Base-by-base conservation (phyloP, 140 eudicot genomes). In the Anethum foeniculum region DNA sequence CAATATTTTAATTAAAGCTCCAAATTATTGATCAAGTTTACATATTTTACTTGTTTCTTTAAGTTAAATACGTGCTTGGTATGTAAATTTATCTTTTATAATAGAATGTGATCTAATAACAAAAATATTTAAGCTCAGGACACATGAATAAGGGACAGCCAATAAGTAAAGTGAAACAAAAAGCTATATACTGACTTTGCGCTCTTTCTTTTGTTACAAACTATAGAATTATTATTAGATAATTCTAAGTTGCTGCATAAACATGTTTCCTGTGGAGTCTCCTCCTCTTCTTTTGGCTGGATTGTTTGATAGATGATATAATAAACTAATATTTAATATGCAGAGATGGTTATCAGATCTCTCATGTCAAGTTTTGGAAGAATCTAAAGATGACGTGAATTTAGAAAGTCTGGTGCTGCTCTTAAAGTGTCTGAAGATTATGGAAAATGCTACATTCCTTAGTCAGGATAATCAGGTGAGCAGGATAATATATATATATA, bases 361-460 rank as follows among this genome's bases (percentile, higher is more conserved):
- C 82, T 81, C 93, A 39, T 82, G 81, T 67, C 80, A 82, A 72
- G 67, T 62, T 18, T 82, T 76, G 13, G 87, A 83, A 65, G 88
- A 83, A 71, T 81, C 87, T 19, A 86, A 85, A 81, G 89, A 91
- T 75, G 79, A 64, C 23, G 58, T 52, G 64, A 87, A 81, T 77
- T 78, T 89, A 14, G 96, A 92, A 87, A 90, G 96, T 82, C 85
- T 90, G 47, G 85, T 83, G 82, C 85, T 90, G 87, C 86, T 94
- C 25, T 86, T 90, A 69, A 94, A 92, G 88, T 94, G 98, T 85
- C 86, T 94, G 87, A 94, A 90, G 81, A 90, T 94, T 58, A 90
- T 94, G 98, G 97, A 92, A 86, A 92, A 90, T 84, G 93, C 97
- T 58, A 92, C 97, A 2, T 92, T 94, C 82, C 91, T 92, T 71